Percentiles rank a stretch among this genome's conserved stretches.
These are phyloP conservation scores for Phytophthora vignae DNA, from an alignment of 352 stramenopile species.

Conservation along the genomic window DNA sequence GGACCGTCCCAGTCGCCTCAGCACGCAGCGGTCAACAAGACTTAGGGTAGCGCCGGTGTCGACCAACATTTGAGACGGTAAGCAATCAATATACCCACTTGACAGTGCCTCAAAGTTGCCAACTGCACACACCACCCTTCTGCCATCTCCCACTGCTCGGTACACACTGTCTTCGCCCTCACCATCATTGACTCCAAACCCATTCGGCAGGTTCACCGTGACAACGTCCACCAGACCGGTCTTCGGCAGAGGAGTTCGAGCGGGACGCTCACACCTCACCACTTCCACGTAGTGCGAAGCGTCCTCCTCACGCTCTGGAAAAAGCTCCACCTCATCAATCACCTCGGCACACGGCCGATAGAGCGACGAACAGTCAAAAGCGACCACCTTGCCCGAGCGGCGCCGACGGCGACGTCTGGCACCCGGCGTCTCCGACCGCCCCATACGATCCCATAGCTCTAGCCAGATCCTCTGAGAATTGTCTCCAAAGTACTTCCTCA, in stretches of 20 bases:
- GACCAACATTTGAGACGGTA: background rate
- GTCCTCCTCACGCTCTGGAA: background rate
- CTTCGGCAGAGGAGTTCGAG: background rate
- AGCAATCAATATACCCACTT: background rate
- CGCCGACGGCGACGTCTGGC: background rate
- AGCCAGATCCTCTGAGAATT: background rate
- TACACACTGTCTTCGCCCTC: background rate
- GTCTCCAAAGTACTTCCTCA: too few relatives aligned
- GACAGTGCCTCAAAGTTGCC: conserved; percentile 5
- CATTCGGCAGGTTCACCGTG: background rate
- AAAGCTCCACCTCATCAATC: background rate
- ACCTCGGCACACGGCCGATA: background rate
- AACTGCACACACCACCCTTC: background rate
- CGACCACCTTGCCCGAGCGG: background rate
- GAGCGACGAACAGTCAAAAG: conserved; percentile 1
- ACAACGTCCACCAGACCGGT: background rate
- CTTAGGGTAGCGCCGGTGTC: conserved; percentile 9
- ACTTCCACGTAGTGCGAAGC: background rate
- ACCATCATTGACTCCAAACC: background rate
- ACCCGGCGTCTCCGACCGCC: background rate
- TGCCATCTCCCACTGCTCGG: background rate
- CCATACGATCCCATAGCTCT: background rate
- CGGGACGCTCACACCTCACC: background rate
- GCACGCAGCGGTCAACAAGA: background rate
- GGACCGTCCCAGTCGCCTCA: too few relatives aligned